Base-by-base conservation (phyloP, 1,139 yeast species). In the Candida anutae region DNA sequence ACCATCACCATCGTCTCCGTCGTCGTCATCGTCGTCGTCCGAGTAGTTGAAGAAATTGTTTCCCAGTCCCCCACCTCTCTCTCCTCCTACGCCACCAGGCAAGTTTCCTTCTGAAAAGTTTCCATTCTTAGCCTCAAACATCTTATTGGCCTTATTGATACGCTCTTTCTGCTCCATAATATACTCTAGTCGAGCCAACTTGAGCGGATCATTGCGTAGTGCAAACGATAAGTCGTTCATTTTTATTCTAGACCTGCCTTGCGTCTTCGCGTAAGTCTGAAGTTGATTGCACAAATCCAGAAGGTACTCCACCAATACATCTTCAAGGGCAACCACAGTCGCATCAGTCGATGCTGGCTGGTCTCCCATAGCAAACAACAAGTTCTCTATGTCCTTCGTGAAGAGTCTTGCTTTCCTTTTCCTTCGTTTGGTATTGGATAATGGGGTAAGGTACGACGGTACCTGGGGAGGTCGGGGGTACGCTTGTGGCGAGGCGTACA, bases 141-240 rank as follows among this genome's bases (percentile, higher is more conserved):
- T 74, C 59, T 80, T 82, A 50, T 83, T 75, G 1, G 95, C 95
- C 38, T 74, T 79, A 16, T 76, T 73, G 42, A 88, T 85, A 43
- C 74, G 76, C 43, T 76, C 77, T 41, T 83, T 85, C 49, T 83
- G 70, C 27, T 74, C 69, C 32, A 84, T 67, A 40, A 88, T 70
- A 48, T 87, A 93, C 40, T 82, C 80, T 21, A 87, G 74, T 50
- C 97, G 71, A 9, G 94, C 93, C 27, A 85, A 66, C 48, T 87
- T 88, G 32, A 76, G 68, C 1, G 93, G 83, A 43, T 88, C 97
- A 39, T 78, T 74, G 25, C 95, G 62, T 33, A 88, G 58, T 0
- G 85, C 93, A 57, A 85, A 85, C 41, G 81, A 83, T 56, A 88
- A 76, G 50, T 88, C 97, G 36, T 85, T 95, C 29, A 87, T 78